Evolutionary conservation across 176 grass and related monocot species (phyloP), one percentile per base, ranked within the genome.

Genomic region (Carex myosuroides): DNA sequence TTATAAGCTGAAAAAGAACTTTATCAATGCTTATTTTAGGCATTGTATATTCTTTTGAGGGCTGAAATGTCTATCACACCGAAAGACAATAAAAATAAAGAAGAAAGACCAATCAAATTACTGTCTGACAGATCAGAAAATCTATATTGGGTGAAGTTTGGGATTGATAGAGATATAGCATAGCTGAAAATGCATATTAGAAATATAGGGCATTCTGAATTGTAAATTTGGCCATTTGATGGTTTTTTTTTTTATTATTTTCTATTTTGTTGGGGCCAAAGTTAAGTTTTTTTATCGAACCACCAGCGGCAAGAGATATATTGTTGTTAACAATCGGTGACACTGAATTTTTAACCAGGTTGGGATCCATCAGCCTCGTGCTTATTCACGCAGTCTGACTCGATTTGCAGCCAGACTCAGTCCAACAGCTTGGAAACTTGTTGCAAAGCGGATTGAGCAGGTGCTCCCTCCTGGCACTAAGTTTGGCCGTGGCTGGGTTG

Each of bases 401-500:
- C 89, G 90, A 59, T 99, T 92, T 89, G 91, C 93, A 79, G 86
- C 93, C 1, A 80, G 89, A 16, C 85, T 99, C 66, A 85, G 97
- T 6, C 90, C 91, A 21, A 29, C 87, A 24, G 91, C 80, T 20
- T 99, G 97, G 97, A 86, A 91, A 85, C 84, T 95, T 81, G 93
- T 87, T 26, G 90, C 86, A 7, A 90, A 79, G 70, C 66, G 85
- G 76, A 96, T 99, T 84, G 87, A 94, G 44, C 64, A 32, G 41
- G 63, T 79, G 46, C 90, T 99, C 55, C 85, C 91, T 81, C 81
- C 85, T 54, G 93, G 90, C 72, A 85, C 84, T 32, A 88, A 84
- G 46, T 99, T 95, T 87, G 97, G 91, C 39, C 89, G 54, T 10
- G 91, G 91, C 21, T 99, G 93, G 93, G 88, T 99, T 57, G 97